A percentile compares a stretch with the other conserved stretches of the same genome.
Evolutionary conservation across 2,329 filamentous ascomycete genomes (phyloP).

Genomic region (Venturia aucupariae): DNA sequence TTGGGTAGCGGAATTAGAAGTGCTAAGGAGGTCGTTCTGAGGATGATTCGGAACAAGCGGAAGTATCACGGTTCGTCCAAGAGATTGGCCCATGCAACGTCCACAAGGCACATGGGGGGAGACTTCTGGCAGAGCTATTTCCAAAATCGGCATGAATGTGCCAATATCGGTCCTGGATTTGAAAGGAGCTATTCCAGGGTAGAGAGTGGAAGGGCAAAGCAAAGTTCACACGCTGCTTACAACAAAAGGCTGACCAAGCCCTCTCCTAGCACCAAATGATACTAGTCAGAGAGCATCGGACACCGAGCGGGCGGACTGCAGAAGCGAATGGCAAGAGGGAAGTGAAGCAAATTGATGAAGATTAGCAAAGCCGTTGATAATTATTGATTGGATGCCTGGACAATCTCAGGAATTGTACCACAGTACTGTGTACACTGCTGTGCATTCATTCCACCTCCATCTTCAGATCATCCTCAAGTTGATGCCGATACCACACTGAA

Average conservation of each 20-base stretch:
- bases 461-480: too few species aligned
- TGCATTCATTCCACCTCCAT: not conserved
- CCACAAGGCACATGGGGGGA: not conserved
- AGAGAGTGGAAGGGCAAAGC: not conserved
- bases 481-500: not conserved
- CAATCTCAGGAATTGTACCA: too few species aligned
- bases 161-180: not conserved
- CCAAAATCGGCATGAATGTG: not conserved
- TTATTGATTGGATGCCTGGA: too few species aligned
- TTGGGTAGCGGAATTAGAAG: not conserved
- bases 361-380: too few species aligned
- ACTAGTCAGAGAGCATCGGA: not conserved
- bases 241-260: slow-evolving; percentile 4
- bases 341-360: not conserved
- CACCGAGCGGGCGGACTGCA: not conserved
- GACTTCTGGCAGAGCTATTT: not conserved
- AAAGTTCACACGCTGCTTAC: not conserved
- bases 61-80: not conserved
- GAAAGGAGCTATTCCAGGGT: not conserved
- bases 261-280: not conserved
- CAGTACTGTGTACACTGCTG: too few species aligned
- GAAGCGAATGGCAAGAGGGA: not conserved
- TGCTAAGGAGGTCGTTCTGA: not conserved
- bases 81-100: not conserved
- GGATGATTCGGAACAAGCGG: not conserved